A percentile compares a stretch with the other conserved stretches of the same genome.
Conservation (phyloP, 2,329 filamentous ascomycete genomes). For the Ophiostoma himal-ulmi region DNA sequence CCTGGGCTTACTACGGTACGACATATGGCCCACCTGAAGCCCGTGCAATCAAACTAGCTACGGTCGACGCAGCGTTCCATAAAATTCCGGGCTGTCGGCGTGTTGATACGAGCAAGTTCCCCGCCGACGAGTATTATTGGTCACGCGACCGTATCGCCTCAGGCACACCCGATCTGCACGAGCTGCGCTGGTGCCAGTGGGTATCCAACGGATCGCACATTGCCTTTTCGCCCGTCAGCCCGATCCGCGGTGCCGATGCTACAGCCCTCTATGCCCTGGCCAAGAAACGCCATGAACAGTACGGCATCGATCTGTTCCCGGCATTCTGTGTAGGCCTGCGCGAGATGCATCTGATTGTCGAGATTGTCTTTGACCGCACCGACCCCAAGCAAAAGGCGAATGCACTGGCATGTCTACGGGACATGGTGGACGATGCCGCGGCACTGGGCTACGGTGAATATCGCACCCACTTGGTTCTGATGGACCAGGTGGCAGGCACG, state of each 20-base stretch:
- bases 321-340: not conserved
- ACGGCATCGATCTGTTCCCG: not conserved
- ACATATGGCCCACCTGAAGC: not conserved
- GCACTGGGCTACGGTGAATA: not conserved
- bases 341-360: not conserved
- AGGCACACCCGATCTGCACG: slow-evolving; percentile 34
- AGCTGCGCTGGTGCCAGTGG: slow-evolving; percentile 44
- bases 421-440: not conserved
- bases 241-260: slow-evolving; percentile 43
- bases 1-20: not conserved
- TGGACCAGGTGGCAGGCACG: not conserved
- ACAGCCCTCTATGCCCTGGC: slow-evolving; percentile 26
- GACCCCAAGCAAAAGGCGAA: not conserved
- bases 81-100: not conserved
- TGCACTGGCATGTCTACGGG: not conserved
- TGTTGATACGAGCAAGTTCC: not conserved
- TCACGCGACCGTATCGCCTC: not conserved
- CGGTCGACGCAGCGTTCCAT: not conserved
- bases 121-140: not conserved
- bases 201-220: slow-evolving; percentile 44
- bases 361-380: not conserved
- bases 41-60: not conserved
- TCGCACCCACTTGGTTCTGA: not conserved
- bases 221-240: slow-evolving; percentile 49
- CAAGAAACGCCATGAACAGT: not conserved